These are phyloP conservation scores for Monosporascus ibericus DNA, from an alignment of 2,329 filamentous ascomycete genomes.

Conservation along the genomic window DNA sequence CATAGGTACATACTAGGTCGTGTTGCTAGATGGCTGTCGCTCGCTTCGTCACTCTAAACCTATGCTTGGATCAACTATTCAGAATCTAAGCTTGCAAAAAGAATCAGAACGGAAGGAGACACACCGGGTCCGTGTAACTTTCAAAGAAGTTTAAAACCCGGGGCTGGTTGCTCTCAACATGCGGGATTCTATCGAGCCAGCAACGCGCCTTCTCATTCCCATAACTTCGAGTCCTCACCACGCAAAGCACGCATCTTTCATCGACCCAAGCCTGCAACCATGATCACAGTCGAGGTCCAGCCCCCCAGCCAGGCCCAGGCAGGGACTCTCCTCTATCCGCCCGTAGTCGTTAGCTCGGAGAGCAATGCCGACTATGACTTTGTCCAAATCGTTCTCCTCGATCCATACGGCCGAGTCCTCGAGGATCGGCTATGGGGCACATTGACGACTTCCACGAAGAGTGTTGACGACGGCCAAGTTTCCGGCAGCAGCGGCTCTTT, in stretches of 20 bases:
- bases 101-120: neutral
- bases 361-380: constrained; percentile 14
- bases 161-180: too few species aligned
- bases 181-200: too few species aligned
- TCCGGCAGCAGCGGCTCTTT: constrained; percentile 7
- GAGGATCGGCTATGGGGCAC: constrained; percentile 15
- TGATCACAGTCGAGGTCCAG: constrained; percentile 18
- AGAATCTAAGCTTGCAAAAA: neutral
- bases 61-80: neutral
- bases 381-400: constrained; percentile 16
- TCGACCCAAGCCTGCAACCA: constrained; percentile 4
- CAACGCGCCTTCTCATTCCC: too few species aligned
- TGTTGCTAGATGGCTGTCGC: neutral
- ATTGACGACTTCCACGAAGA: constrained; percentile 9
- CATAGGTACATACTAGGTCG: neutral
- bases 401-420: constrained; percentile 13
- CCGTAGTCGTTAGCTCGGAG: constrained; percentile 16
- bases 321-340: constrained; percentile 18
- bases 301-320: constrained; percentile 17
- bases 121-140: neutral
- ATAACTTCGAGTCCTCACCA: too few species aligned
- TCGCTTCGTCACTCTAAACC: neutral
- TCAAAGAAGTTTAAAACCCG: neutral
- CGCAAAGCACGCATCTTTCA: neutral
- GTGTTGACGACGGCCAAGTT: constrained; percentile 6